Base-by-base conservation (phyloP, 1,284 basidiomycete genomes). In the Sphagnurus paluster region DNA sequence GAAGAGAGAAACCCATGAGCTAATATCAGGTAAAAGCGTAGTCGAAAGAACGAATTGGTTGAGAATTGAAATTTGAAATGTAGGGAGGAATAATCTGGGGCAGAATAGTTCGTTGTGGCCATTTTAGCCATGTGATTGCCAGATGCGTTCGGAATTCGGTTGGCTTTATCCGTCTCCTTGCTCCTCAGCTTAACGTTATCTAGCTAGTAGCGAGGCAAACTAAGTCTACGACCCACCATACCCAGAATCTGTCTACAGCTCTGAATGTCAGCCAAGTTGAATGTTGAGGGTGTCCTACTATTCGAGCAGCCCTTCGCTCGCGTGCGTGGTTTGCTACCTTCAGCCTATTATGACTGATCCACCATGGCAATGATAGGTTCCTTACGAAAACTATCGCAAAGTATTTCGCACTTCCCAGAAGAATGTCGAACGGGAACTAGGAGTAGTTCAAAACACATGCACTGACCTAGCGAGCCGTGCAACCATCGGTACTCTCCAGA, bases 281-380 rank as follows among this genome's bases (percentile, higher is more conserved):
- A 85, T 55, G 57, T 76, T 5, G 91, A 93, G 42, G 90, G 89
- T 1, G 74, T 87, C n/a, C 71, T 94, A 55, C 77, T 94, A 42
- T 87, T 95, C 50, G 92, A 95, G 65, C 89, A 93, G 58, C 90
- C 91, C 0, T 90, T 93, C 60, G 80, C 80, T n/a, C 74, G 82
- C 55, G 88, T 90, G 56, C 56, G 78, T 26, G 9, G 3, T 6
- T 38, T 37, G 17, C 47, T 40, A 37, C 36, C n/a, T 35, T 14
- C 16, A 38, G 36, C 10, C 16, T 32, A 33, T 45, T 39, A 26
- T 33, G 34, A 33, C 24, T 40, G 28, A 40, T 26, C 9, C 14
- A 19, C 20, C 11, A n/a, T n/a, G 11, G 13, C 32, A 33, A 39
- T 43, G 17, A 16, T 53, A 93, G 90, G 87, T 92, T 21, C 90